Base-by-base conservation (phyloP, 352 stramenopile genomes). In the Phytophthora litchii region DNA sequence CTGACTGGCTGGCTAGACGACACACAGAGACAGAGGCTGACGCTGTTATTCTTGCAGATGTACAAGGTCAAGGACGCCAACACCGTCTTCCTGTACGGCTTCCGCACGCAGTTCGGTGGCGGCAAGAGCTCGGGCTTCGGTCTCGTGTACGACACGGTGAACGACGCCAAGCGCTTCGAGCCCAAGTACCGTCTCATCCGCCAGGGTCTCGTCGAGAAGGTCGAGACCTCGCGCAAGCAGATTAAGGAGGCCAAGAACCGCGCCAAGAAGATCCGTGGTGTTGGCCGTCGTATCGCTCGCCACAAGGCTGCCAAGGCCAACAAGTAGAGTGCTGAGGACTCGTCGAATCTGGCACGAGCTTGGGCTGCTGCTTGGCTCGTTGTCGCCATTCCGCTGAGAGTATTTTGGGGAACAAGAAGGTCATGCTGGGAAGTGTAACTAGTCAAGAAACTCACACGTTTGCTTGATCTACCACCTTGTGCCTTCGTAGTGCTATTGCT, bases 241-340 rank as follows among this genome's bases (percentile, higher is more conserved):
- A 99, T 99, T 83, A 99, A 99, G 94, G 97, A 99, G 78, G 88
- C 92, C 65, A 99, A 99, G 95, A 99, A 99, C 87, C 96, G 97
- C 60, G 92, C 68, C 67, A 97, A 98, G 87, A 99, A 99, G 94
- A 75, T 98, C 52, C 94, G 96, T 60, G 97, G 97, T 92, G 97
- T 98, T 23, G 97, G 97, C 67, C 94, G 95, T 58, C 95, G 93
- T 79, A 98, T 99, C 76, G 96, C 96, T 69, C 98, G 97, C 80
- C 97, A 99, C 95, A 99, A 99, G 88, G 96, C 97, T 43, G 98
- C 98, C 76, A 98, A 98, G 92, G 96, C 97, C 75, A 96, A 91
- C 82, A 94, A 94, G 86, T 96, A 96, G 83, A 72, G 59, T 44
- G 51, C 68, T 71, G 59, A 80, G 52, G 54, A 70, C 60, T 69